Evolutionary conservation across 768 basidiomycete species (phyloP), one percentile per base, ranked within the genome.

Genomic region (Boletus vinaceobasis): DNA sequence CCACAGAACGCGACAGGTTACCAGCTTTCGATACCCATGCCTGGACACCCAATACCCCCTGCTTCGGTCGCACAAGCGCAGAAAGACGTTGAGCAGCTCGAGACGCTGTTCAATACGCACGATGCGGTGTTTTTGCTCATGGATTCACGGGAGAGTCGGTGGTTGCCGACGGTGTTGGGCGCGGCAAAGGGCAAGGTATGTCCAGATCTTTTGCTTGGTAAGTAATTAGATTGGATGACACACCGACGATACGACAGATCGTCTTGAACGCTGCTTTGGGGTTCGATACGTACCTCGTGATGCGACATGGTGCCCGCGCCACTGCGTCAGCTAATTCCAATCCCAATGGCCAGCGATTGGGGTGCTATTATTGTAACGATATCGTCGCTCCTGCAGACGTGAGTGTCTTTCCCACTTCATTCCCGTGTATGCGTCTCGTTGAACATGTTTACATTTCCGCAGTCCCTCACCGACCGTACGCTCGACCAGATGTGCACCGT

Each of bases 401-500:
- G 75, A 65, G 79, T 71, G 11, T 27, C 40, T 36, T 23, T 1
- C 6, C 37, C 4, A 10, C n/a, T 10, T 11, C 15, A 19, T 31
- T 7, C 3, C 13, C 13, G 15, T 21, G 4, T 21, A 2, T 21
- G 17, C 4, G 2, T 9, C 13, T 38, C 15, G 1, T 21, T 14
- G 47, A 19, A 19, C 26, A 10, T 19, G 5, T 19, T 31, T 38
- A 43, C 43, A 2, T 14, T 15, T 19, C 1, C 6, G 21, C 56
- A 80, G 86, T 84, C 83, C 3, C 71, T 89, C 40, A 88, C 90
- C 1, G 96, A 98, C 68, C 81, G 94, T 39, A 96, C 95, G 4
- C 81, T 98, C 14, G 97, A 98, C 69, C 96, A 98, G 69, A 98
- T 98, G 96, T 99, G 97, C 68, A 98, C 97, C 1, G 97, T 99